Evolutionary conservation across 2,329 filamentous ascomycete species (phyloP), one percentile per base, ranked within the genome.

Genomic region (Penicillium concentricum): DNA sequence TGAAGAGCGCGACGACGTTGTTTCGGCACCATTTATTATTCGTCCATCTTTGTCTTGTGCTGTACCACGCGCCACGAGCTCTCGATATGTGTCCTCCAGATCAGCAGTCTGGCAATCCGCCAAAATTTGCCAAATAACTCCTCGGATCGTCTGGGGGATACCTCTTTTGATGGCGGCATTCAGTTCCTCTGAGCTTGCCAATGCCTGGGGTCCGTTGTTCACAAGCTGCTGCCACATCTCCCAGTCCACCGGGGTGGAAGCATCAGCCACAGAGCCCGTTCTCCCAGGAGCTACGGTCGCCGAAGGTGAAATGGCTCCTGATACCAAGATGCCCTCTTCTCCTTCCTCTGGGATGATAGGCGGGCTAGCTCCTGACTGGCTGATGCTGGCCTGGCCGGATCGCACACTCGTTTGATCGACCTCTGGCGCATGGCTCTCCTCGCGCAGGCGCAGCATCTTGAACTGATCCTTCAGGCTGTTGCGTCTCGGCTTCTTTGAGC

Each of bases 121-220:
- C 60, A 99, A 79, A 8, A 97, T 93, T 76, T 99, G 94, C 94
- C 94, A 99, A 49, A 99, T 92, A 2, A 99, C 94, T n/a, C 94
- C 95, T 57, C 94, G 87, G 60, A 99, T 96, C 3, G 92, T 93
- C 64, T 88, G 92, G 1, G 94, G 94, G 56, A 99, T 99, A 32
- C 94, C 94, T 38, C 88, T 90, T 48, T 93, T 90, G 66, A 99
- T 97, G 22, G 94, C 92, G 63, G 84, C 86, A 70, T 93, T 96
- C 56, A 99, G 79, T 72, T 97, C 92, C 67, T 95, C 91, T 0
- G 93, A 83, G 69, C 92, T 96, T 4, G 91, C 92, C 48, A 97
- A 89, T 10, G 91, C 93, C 28, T 91, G 86, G 16, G 92, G 92
- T 0, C 94, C 94, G 77, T 97, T 91, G 64, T 97, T 95, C 34